A percentile compares a stretch with the other conserved stretches of the same genome.
These are phyloP conservation scores for Eucalyptus guilfoylei DNA, from an alignment of 345 rosid genomes.

Conservation along the genomic window DNA sequence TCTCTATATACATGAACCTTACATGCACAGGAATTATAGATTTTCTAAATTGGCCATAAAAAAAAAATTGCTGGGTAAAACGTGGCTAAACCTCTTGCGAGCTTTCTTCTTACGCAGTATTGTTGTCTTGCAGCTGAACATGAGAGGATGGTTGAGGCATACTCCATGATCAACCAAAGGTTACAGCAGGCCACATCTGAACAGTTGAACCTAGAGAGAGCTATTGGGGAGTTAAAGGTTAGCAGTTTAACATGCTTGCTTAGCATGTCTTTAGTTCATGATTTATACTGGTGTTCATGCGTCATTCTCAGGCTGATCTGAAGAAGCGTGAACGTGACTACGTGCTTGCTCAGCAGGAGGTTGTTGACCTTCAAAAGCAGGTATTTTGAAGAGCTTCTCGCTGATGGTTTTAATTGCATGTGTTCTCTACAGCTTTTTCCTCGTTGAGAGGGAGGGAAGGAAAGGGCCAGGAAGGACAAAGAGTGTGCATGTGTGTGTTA, in stretches of 20 bases:
- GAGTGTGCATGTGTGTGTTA: background rate
- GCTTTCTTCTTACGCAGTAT: background rate
- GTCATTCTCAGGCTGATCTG: conserved; percentile 49
- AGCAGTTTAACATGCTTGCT: background rate
- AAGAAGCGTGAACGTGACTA: conserved; percentile 76
- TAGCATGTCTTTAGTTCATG: background rate
- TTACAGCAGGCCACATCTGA: conserved; percentile 65
- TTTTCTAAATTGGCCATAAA: background rate
- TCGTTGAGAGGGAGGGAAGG: background rate
- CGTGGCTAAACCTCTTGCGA: background rate
- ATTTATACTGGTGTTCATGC: background rate
- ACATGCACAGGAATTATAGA: background rate
- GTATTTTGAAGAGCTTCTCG: conserved; percentile 7
- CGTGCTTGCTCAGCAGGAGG: conserved; percentile 59
- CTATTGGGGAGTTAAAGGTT: conserved; percentile 70
- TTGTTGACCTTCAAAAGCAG: conserved; percentile 81
- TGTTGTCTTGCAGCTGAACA: conserved; percentile 52
- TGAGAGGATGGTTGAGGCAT: conserved; percentile 80
- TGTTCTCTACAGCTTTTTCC: background rate
- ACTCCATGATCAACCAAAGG: conserved; percentile 58
- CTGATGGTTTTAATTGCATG: background rate
- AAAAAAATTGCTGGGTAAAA: background rate
- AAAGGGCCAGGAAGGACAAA: background rate
- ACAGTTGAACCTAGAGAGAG: conserved; percentile 61
- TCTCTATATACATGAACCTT: background rate